These are phyloP conservation scores for Hypomyces perniciosus DNA, from an alignment of 2,329 filamentous ascomycete genomes.

Conservation along the genomic window DNA sequence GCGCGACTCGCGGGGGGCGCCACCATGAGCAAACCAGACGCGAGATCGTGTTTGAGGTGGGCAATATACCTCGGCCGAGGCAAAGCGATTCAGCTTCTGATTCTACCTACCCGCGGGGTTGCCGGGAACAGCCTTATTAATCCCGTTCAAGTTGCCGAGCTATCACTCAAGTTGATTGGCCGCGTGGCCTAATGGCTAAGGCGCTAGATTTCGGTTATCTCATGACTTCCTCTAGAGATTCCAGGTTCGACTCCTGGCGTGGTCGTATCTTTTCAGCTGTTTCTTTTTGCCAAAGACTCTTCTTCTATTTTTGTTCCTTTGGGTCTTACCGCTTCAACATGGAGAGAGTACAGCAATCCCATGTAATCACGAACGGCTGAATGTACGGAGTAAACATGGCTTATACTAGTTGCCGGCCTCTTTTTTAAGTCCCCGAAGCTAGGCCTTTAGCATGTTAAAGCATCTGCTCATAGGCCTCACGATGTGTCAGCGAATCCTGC, in stretches of 20 bases:
- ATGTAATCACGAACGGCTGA: too few relatives aligned
- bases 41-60: not conserved
- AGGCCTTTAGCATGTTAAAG: too few relatives aligned
- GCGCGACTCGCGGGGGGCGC: slow-evolving; percentile 8
- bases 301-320: not conserved
- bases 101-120: slow-evolving; percentile 5
- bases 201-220: slow-evolving; percentile 30
- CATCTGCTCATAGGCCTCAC: too few relatives aligned
- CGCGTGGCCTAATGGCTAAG: slow-evolving; percentile 33
- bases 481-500: too few relatives aligned
- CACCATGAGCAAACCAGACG: not conserved
- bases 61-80: slow-evolving; percentile 8
- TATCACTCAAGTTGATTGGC: slow-evolving; percentile 15
- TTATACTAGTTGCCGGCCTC: too few relatives aligned
- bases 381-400: too few relatives aligned
- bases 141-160: not conserved
- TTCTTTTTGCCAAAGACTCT: not conserved
- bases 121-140: not conserved
- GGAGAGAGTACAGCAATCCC: too few relatives aligned
- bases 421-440: too few relatives aligned
- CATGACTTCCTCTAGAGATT: slow-evolving; percentile 26
- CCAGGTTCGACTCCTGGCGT: slow-evolving; percentile 33
- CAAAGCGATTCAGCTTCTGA: slow-evolving; percentile 8
- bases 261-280: slow-evolving; percentile 19
- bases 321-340: too few relatives aligned